phyloP scores from a whole-genome alignment of 345 rosid species.

The Erysimum cheiranthoides region DNA sequence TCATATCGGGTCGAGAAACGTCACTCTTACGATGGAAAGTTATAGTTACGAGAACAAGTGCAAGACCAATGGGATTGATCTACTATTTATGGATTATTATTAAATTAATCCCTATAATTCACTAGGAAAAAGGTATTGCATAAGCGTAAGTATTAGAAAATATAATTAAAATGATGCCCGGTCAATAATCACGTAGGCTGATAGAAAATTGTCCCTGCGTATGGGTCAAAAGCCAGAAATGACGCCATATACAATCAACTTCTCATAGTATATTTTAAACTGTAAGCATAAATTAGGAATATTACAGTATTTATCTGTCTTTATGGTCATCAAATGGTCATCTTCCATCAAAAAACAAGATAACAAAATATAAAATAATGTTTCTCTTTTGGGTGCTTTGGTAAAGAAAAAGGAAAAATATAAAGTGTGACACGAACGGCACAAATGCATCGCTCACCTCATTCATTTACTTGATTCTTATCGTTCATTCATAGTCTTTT shows the following conservation, averaged over 20 bases:
- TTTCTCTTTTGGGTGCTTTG: constrained; percentile 42
- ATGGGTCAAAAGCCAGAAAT: constrained; percentile 44
- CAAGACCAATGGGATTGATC: not conserved
- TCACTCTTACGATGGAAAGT: not conserved
- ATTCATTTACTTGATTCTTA: constrained; percentile 23
- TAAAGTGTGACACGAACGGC: constrained; percentile 45
- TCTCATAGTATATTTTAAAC: not conserved
- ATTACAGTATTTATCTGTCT: constrained; percentile 19
- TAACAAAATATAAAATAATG: constrained; percentile 37
- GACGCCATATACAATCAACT: constrained; percentile 21
- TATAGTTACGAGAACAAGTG: not conserved
- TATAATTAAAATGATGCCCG: constrained; percentile 9
- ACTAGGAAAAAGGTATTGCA: constrained; percentile 16
- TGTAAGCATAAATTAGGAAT: constrained; percentile 4
- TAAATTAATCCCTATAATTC: not conserved
- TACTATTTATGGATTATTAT: not conserved
- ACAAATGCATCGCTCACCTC: constrained; percentile 28
- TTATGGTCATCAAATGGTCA: constrained; percentile 43
- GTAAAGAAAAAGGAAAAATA: constrained; percentile 2
- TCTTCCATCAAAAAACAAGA: constrained; percentile 35
- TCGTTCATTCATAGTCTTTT: not conserved
- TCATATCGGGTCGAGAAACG: not conserved
- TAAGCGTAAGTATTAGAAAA: constrained; percentile 28
- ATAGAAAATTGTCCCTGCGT: constrained; percentile 24
- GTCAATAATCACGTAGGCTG: constrained; percentile 37